Base-by-base conservation (phyloP, 176 grass and related monocot genomes). In the Olyra latifolia region DNA sequence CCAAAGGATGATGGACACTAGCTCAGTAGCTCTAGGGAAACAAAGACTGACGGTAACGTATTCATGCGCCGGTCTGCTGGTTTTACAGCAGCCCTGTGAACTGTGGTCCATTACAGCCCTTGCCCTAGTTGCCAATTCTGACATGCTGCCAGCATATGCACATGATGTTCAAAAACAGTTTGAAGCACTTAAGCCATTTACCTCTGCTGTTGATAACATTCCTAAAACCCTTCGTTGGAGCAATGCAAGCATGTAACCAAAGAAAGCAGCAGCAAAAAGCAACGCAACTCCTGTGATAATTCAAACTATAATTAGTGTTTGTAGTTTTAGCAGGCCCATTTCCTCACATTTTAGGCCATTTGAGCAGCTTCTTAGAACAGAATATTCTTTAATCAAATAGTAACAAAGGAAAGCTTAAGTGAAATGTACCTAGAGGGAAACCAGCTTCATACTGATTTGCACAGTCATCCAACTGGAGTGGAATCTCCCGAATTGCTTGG, bases 231-330 rank as follows among this genome's bases (percentile, higher is more conserved):
- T 84, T 8, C 71, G 79, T 72, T 99, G 97, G 69, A 99, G 88
- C 82, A 99, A 90, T 0, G 97, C 93, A 90, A 99, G 87, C 97
- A 96, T 99, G 42, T 96, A 99, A 9, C 97, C 97, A 45, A 99
- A 99, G 86, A 99, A 99, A 80, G 68, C 90, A 47, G 97, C 97
- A 86, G 91, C 91, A 88, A 89, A 80, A 73, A 99, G 91, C 91
- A 99, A 88, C 19, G 84, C 82, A 86, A 99, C 35, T 62, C 97
- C 97, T 99, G 91, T 8, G 48, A 75, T 54, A 17, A 81, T 88
- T 73, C 9, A 81, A 82, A 66, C 9, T 58, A 12, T 59, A 57
- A 66, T 89, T 82, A 86, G 49, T 58, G 2, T 41, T 24, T 32
- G 5, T 41, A 50, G 58, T 48, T 77, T 7, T 22, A 57, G 22